Evolutionary conservation across 176 grass and related monocot genomes (phyloP), one percentile per base, ranked within the genome.

Genomic region (Oryza coarctata): DNA sequence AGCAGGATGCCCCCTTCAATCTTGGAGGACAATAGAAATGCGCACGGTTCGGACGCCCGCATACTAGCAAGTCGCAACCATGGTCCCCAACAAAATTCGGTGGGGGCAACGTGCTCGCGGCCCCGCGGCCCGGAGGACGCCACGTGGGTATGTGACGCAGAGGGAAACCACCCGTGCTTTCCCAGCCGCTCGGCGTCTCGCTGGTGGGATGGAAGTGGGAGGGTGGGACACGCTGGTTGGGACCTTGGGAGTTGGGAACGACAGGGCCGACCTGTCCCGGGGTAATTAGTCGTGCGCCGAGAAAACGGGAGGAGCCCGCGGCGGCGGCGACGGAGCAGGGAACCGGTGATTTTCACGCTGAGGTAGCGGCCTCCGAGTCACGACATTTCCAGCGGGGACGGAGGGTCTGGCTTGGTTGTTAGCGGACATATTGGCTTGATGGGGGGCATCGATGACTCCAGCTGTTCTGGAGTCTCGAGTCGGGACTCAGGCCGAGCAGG

Each of bases 91-190:
- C 17, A n/a, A 65, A 73, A 67, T 71, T 38, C 25, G 58, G 31
- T 34, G 61, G 55, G 15, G 33, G 14, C 41, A 28, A 12, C 45
- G 36, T 38, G 70, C 31, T 22, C 15, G 49, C 4, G 15, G 73
- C 58, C 70, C 52, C n/a, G 68, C 36, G 75, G 63, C 70, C 6
- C 0, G 47, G 64, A 63, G 4, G 18, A 2, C 29, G 63, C 70
- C 87, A 88, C 81, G 75, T 80, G 63, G 0, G 47, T 52, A 20
- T 5, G 15, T 15, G 44, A 49, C 45, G 45, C 14, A 39, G 45
- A 49, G 45, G 43, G 43, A 45, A 14, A 45, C 12, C 43, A 39
- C 6, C 0, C 0, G 31, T 20, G 65, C 77, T 55, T 9, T 45
- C 66, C 36, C 10, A 32, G 68, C 36, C n/a, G 32, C 58, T 60